phyloP scores from a whole-genome alignment of 164 flowering plant species.

The Kalanchoe fedtschenkoi region DNA sequence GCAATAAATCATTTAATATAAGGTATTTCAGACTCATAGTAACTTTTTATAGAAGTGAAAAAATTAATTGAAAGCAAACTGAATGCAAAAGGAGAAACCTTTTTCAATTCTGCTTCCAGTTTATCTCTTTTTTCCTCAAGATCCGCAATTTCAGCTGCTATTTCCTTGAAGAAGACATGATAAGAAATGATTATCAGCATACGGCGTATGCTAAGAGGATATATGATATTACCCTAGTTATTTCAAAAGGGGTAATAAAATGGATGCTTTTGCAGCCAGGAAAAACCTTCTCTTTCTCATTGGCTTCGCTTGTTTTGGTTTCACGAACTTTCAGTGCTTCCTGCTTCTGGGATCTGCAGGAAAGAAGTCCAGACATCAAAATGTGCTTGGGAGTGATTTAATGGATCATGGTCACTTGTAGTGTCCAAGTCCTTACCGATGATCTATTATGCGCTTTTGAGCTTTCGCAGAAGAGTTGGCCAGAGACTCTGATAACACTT shows the following conservation, averaged over 20 bases:
- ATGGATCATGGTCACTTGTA: neutral
- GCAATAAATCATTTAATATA: no score
- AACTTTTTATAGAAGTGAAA: no score
- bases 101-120: slow-evolving; percentile 72
- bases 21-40: no score
- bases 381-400: no score
- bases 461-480: slow-evolving; percentile 44
- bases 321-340: slow-evolving; percentile 57
- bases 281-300: slow-evolving; percentile 51
- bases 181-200: neutral
- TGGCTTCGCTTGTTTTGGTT: slow-evolving; percentile 39
- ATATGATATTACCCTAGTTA: neutral
- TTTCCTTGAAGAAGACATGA: slow-evolving; percentile 35
- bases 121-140: slow-evolving; percentile 63
- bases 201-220: neutral
- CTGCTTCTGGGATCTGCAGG: slow-evolving; percentile 45
- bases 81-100: slow-evolving; percentile 25
- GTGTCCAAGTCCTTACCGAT: slow-evolving; percentile 28
- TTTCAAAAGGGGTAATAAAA: no score
- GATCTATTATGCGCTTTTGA: slow-evolving; percentile 56
- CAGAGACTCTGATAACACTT: slow-evolving; percentile 59
- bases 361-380: no score
- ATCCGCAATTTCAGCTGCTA: slow-evolving; percentile 47
- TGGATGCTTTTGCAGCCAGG: neutral
- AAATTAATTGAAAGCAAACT: neutral